Conservation (phyloP, 2,329 filamentous ascomycete species). For the Aphanoascus verrucosus region DNA sequence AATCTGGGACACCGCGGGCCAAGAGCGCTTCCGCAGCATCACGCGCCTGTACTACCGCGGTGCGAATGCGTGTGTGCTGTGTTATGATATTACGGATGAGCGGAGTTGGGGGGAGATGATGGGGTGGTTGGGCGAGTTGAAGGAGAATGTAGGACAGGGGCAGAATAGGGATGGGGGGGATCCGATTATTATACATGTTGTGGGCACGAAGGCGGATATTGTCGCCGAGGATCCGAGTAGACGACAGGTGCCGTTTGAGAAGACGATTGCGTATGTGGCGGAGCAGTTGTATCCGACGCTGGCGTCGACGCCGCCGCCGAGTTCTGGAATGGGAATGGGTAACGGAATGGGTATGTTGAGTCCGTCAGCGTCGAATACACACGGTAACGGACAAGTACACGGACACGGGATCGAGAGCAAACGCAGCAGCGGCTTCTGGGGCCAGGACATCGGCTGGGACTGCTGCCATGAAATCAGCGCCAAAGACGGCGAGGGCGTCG, state of each 20-base stretch:
- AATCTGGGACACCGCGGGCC: constrained; percentile 93
- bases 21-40: constrained; percentile 91
- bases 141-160: constrained; percentile 60
- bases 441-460: constrained; percentile 87
- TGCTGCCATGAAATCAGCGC: constrained; percentile 95
- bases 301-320: constrained; percentile 56
- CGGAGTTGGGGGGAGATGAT: constrained; percentile 86
- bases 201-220: constrained; percentile 87
- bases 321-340: constrained; percentile 42
- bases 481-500: constrained; percentile 87
- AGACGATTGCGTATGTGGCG: constrained; percentile 89
- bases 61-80: constrained; percentile 85
- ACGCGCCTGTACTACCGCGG: constrained; percentile 93
- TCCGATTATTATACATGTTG: constrained; percentile 82
- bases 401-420: constrained; percentile 38
- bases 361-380: constrained; percentile 18
- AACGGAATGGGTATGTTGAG: constrained; percentile 31
- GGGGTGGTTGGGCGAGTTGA: constrained; percentile 75
- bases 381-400: too few relatives aligned
- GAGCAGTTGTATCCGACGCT: constrained; percentile 72
- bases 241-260: constrained; percentile 83
- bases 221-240: constrained; percentile 69
- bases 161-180: too few relatives aligned
- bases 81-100: constrained; percentile 86
- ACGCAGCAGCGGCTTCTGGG: constrained; percentile 53